Evolutionary conservation across 805 yeast genomes (phyloP).

Genomic region (Yarrowia phangngaensis): DNA sequence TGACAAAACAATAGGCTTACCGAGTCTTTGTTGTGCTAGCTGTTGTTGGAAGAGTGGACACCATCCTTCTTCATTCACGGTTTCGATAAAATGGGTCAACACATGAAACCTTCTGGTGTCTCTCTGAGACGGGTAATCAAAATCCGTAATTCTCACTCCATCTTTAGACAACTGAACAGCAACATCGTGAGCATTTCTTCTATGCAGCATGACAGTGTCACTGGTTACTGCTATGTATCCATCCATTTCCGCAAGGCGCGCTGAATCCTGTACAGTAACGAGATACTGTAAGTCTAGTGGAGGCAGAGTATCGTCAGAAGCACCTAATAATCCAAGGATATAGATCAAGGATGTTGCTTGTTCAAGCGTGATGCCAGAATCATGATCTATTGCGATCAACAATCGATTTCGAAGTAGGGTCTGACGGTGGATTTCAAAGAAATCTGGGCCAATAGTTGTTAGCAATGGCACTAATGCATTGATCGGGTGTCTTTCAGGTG

Average conservation of each 20-base stretch:
- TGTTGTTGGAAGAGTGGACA: conserved; percentile 5
- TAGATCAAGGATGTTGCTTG: conserved; percentile 11
- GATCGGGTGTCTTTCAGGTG: conserved; percentile 20
- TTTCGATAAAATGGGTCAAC: conserved; percentile 18
- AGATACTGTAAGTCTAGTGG: conserved; percentile 8
- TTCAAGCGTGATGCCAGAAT: conserved; percentile 5
- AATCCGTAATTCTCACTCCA: conserved; percentile 6
- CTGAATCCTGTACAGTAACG: conserved; percentile 6
- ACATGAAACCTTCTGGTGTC: conserved; percentile 19
- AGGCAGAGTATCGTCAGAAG: conserved; percentile 2
- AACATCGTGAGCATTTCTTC: conserved; percentile 1
- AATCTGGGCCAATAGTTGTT: background rate
- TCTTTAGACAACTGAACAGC: conserved; percentile 3
- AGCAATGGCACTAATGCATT: conserved; percentile 6
- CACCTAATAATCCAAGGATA: conserved; percentile 16
- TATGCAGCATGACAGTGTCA: conserved; percentile 12
- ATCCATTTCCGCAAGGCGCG: conserved; percentile 8
- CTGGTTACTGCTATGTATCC: conserved; percentile 20
- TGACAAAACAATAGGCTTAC: background rate
- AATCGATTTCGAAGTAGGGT: conserved; percentile 12
- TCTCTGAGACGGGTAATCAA: background rate
- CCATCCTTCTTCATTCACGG: conserved; percentile 13
- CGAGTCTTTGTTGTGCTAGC: conserved; percentile 7
- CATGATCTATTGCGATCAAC: conserved; percentile 12
- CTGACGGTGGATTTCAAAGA: conserved; percentile 17